Evolutionary conservation across 2,329 filamentous ascomycete species (phyloP).

Genomic region (Thielaviopsis ethacetica): DNA sequence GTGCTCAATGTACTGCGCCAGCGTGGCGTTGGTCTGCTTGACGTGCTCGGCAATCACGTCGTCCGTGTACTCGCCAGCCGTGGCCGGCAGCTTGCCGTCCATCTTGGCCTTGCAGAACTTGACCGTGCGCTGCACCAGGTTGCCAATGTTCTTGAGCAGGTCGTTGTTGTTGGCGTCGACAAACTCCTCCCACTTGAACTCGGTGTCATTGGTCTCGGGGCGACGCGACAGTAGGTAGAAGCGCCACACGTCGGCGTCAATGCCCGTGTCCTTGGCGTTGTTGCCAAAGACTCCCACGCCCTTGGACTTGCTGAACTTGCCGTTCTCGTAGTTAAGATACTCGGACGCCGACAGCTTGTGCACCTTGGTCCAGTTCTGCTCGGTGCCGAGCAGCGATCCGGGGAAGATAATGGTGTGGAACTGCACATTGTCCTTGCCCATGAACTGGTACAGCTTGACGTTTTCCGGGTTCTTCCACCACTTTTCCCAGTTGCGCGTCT

Average conservation of each 20-base stretch:
- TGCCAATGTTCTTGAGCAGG: slow-evolving; percentile 59
- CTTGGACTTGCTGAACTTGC: slow-evolving; percentile 86
- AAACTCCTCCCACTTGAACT: slow-evolving; percentile 80
- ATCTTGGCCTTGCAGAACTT: slow-evolving; percentile 67
- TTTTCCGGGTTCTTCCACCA: slow-evolving; percentile 90
- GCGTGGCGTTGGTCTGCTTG: slow-evolving; percentile 46
- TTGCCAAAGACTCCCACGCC: slow-evolving; percentile 85
- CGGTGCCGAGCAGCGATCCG: slow-evolving; percentile 67
- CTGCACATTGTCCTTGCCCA: slow-evolving; percentile 60
- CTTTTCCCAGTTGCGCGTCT: slow-evolving; percentile 60
- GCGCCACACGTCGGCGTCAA: slow-evolving; percentile 78
- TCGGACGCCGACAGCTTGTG: slow-evolving; percentile 81
- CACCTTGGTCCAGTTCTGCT: slow-evolving; percentile 76
- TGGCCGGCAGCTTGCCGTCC: slow-evolving; percentile 49
- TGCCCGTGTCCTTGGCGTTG: slow-evolving; percentile 71
- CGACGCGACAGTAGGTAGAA: slow-evolving; percentile 79
- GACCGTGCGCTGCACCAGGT: slow-evolving; percentile 57
- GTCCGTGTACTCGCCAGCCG: slow-evolving; percentile 35
- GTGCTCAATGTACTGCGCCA: slow-evolving; percentile 50
- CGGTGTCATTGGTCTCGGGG: slow-evolving; percentile 71
- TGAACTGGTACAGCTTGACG: slow-evolving; percentile 83
- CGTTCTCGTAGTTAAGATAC: slow-evolving; percentile 69
- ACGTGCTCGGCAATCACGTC: slow-evolving; percentile 37
- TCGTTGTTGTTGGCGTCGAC: slow-evolving; percentile 78
- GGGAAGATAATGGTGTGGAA: slow-evolving; percentile 71